phyloP scores from a whole-genome alignment of 129 eudicot genomes.

The Sambucus nigra region DNA sequence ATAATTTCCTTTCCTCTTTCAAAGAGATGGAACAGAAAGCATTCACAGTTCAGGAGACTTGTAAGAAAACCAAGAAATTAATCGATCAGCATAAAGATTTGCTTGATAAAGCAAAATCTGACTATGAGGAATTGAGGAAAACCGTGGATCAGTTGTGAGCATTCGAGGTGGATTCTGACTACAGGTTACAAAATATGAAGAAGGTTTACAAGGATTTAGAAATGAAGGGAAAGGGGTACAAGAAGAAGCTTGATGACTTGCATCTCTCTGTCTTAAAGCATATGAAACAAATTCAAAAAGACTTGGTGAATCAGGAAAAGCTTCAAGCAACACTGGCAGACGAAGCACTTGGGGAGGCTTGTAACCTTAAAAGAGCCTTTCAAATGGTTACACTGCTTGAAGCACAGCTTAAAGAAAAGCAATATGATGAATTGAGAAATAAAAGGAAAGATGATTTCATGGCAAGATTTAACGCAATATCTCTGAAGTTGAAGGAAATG shows the following conservation, averaged over 20 bases:
- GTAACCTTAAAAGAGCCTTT: constrained; percentile 63
- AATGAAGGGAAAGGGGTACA: constrained; percentile 75
- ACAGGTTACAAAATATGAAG: constrained; percentile 84
- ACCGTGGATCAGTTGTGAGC: constrained; percentile 75
- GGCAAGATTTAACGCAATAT: constrained; percentile 92
- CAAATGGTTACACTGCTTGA: constrained; percentile 84
- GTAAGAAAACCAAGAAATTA: constrained; percentile 63
- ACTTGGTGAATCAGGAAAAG: constrained; percentile 83
- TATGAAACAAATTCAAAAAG: constrained; percentile 85
- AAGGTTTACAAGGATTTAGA: constrained; percentile 69
- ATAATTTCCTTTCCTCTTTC: constrained; percentile 43
- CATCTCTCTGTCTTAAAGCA: constrained; percentile 49
- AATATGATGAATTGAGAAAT: constrained; percentile 93
- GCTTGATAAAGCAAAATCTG: constrained; percentile 70
- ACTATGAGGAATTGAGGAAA: constrained; percentile 66
- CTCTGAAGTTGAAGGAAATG: constrained; percentile 93
- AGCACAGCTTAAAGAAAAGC: constrained; percentile 86
- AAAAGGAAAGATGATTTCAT: constrained; percentile 97
- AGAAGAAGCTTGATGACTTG: constrained; percentile 64
- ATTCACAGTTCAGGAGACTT: constrained; percentile 69
- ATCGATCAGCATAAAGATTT: constrained; percentile 73
- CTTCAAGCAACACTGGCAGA: constrained; percentile 69
- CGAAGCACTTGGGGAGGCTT: constrained; percentile 37
- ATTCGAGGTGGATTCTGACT: constrained; percentile 94
- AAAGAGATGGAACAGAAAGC: constrained; percentile 85